Evolutionary conservation across 129 eudicot species (phyloP), one percentile per base, ranked within the genome.

Genomic region (Logfia minima): DNA sequence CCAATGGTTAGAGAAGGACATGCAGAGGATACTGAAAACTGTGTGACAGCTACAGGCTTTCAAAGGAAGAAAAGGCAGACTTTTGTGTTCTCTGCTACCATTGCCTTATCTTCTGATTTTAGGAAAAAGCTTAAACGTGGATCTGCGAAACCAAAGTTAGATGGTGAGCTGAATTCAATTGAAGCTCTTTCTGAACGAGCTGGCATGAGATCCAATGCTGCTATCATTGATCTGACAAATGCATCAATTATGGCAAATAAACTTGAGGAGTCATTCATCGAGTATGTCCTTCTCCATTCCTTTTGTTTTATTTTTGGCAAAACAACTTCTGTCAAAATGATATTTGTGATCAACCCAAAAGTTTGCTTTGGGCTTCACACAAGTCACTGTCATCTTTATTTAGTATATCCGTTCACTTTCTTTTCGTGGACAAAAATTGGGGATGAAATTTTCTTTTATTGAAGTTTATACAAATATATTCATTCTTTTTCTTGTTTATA

Each of bases 31-130:
- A 66, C 77, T 45, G 87, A 91, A 84, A 87, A 82, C 74, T 91
- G 93, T 75, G 87, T 77, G 48, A 88, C 97, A 21, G 86, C 91
- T 80, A 75, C 92, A 6, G 89, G 83, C 76, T 71, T 85, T 75
- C 99, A 89, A 76, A 87, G 92, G 76, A 94, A 94, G 83, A 94
- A 94, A 86, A 82, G 99, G 53, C 99, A 94, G 81, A 94, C 99
- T 1, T 90, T 94, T 62, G 99, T 94, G 77, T 94, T 94, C 79
- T 91, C 97, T 81, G 99, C 99, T 65, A 94, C 99, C 64, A 90
- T 94, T 78, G 97, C 99, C 51, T 82, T 94, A 7, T 91, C 99
- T 82, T 71, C 96, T 76, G 96, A 94, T 85, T 94, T 94, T 39
- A 87, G 96, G 45, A 91, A 89, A 74, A 94, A 94, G 85, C 87